These are phyloP conservation scores for Salix arbutifolia DNA, from an alignment of 345 rosid genomes.

Conservation along the genomic window DNA sequence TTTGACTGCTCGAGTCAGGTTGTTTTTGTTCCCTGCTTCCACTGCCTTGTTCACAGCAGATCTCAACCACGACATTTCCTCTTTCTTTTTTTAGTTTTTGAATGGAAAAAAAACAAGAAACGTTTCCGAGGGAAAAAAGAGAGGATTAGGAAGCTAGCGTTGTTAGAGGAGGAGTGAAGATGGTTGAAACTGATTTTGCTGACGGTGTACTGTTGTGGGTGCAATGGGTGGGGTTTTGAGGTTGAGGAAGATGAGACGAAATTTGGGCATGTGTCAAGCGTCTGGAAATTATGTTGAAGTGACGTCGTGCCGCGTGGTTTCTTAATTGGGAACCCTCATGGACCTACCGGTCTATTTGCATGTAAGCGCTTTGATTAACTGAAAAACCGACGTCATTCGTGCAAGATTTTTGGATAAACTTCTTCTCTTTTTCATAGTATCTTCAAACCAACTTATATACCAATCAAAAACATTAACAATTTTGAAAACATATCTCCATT, in stretches of 20 bases:
- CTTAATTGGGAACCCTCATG: neutral
- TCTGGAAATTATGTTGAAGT: neutral
- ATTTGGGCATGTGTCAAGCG: neutral
- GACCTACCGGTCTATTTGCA: neutral
- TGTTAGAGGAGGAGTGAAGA: neutral
- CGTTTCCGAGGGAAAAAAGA: neutral
- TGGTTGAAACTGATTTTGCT: neutral
- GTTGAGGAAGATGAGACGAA: neutral
- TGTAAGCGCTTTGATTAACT: no score
- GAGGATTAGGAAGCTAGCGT: neutral
- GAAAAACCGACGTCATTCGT: no score
- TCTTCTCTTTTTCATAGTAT: no score
- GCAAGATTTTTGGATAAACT: no score
- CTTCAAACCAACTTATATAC: no score
- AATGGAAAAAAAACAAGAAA: neutral
- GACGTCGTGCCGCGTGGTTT: neutral
- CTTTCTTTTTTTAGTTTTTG: neutral
- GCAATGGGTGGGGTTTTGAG: neutral
- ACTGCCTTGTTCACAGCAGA: conserved; percentile 92
- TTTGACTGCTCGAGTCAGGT: conserved; percentile 80
- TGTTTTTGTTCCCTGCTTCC: conserved; percentile 91
- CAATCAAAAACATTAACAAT: no score
- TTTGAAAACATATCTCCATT: no score
- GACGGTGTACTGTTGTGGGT: neutral
- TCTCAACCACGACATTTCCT: conserved; percentile 69